Evolutionary conservation across 805 yeast species (phyloP).

Genomic region (Kluyveromyces siamensis): DNA sequence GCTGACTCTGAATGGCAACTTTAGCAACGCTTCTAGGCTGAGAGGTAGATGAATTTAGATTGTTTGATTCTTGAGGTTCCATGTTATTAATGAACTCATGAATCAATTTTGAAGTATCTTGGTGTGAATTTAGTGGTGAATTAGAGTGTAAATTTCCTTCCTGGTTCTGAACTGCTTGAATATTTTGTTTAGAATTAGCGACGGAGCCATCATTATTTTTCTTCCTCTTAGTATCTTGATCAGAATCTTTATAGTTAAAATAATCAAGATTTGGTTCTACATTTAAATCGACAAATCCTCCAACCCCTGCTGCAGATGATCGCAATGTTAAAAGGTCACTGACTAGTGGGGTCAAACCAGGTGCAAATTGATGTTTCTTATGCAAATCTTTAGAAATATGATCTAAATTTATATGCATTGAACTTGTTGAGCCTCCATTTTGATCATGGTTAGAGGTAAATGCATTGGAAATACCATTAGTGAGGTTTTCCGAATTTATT

Average conservation of each 20-base stretch:
- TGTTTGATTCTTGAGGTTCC: not conserved
- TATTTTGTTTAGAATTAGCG: not conserved
- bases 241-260: slow-evolving; percentile 22
- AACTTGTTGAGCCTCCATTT: not conserved
- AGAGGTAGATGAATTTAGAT: not conserved
- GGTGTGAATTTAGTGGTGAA: not conserved
- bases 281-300: slow-evolving; percentile 25
- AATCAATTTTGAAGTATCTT: not conserved
- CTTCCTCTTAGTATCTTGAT: not conserved
- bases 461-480: not conserved
- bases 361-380: not conserved
- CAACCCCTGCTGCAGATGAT: slow-evolving; percentile 32
- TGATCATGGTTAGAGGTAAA: not conserved
- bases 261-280: slow-evolving; percentile 25
- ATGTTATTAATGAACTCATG: slow-evolving; percentile 2
- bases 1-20: not conserved
- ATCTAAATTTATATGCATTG: slow-evolving; percentile 1
- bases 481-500: not conserved
- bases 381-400: not conserved
- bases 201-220: not conserved
- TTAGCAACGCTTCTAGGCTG: slow-evolving; percentile 5
- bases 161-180: not conserved
- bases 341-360: slow-evolving; percentile 25
- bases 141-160: not conserved
- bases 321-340: slow-evolving; percentile 34